phyloP scores from a whole-genome alignment of 352 stramenopile genomes.

The Saprolegnia parasitica region DNA sequence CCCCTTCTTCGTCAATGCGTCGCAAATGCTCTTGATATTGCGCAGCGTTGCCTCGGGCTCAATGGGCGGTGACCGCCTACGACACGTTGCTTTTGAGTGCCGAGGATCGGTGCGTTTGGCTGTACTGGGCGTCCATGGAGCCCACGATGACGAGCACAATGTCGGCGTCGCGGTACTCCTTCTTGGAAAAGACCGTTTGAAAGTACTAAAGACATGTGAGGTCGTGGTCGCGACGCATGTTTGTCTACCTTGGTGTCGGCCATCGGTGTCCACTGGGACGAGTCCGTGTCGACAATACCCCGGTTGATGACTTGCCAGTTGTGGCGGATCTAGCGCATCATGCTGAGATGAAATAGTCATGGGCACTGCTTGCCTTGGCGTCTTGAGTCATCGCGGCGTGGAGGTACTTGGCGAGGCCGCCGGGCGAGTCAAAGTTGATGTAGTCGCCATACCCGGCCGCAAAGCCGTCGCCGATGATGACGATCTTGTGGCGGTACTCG shows the following conservation, averaged over 20 bases:
- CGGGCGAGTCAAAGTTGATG: conserved; percentile 48
- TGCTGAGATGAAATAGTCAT: not conserved
- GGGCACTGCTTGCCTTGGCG: conserved; percentile 46
- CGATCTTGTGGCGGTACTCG: conserved; percentile 78
- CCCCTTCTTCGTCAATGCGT: conserved; percentile 75
- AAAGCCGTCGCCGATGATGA: conserved; percentile 83
- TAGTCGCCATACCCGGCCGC: conserved; percentile 73
- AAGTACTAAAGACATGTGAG: conserved; percentile 37
- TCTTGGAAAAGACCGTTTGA: conserved; percentile 58
- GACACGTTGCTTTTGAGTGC: not conserved
- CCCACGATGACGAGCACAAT: conserved; percentile 77
- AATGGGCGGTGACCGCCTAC: conserved; percentile 16
- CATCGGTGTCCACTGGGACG: conserved; percentile 60
- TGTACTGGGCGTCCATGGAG: conserved; percentile 58
- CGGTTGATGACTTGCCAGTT: conserved; percentile 78
- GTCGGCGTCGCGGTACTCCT: conserved; percentile 53
- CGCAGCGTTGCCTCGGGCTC: conserved; percentile 38
- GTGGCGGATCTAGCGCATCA: conserved; percentile 57
- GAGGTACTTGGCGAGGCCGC: conserved; percentile 57
- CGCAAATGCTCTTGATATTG: conserved; percentile 68
- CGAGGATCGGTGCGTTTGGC: not conserved
- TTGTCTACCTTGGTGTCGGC: conserved; percentile 49
- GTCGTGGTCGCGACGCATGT: not conserved
- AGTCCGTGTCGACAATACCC: conserved; percentile 55
- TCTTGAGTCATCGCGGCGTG: conserved; percentile 39